Evolutionary conservation across 768 basidiomycete genomes (phyloP), one percentile per base, ranked within the genome.

Genomic region (Porpolomopsis calyptriformis): DNA sequence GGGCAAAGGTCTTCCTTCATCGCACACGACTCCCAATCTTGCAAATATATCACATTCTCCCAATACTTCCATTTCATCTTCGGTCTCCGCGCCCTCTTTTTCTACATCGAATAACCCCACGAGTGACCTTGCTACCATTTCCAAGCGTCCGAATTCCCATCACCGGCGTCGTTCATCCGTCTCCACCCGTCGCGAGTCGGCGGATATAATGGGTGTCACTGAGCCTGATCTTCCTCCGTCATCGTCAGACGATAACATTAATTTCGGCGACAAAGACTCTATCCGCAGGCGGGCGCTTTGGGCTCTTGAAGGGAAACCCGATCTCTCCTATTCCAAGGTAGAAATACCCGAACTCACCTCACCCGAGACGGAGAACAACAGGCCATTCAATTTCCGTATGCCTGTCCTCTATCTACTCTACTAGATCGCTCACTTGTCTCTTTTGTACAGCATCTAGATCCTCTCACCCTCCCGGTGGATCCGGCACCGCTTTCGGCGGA

Each of bases 111-210:
- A 58, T 40, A 63, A 59, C 51, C 29, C 42, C 10, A 53, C 68
- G 49, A 60, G 42, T 51, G 44, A 49, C 43, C 46, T 50, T 40
- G 29, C 60, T 49, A 43, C 56, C 46, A 53, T 57, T 55, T 49
- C 73, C 22, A 82, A 80, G 55, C 82, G 80, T 53, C 46, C 46
- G 12, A 74, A 74, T 48, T 92, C 90, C 0, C 88, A 89, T 54
- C 91, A 93, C 55, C 74, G 78, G 11, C 85, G 91, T 40, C 77
- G 78, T 34, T 90, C 89, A 1, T 89, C 86, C 20, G 87, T 94
- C 22, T 89, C 91, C 8, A 93, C 90, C 33, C 81, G 89, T 50
- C 76, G 74, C 53, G 91, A 94, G 67, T 91, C 88, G 16, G 84
- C 88, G 14, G 91, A 93, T 56, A 68, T 94, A 57, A 92, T 94